Conservation (phyloP, 257 asterid species). For the Ehretia macrophylla region DNA sequence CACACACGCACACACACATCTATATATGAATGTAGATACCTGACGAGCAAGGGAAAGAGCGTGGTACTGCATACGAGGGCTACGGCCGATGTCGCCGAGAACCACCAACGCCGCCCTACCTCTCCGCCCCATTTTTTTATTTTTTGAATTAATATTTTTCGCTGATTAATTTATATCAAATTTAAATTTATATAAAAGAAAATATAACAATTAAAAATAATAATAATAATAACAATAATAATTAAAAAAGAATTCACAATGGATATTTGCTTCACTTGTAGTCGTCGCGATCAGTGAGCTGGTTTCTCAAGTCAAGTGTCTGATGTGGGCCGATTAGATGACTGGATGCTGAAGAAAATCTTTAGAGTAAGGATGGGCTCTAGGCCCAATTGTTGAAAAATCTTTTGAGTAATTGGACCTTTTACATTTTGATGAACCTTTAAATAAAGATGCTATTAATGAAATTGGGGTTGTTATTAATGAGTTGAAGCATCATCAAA, state of each 20-base stretch:
- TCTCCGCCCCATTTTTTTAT: constrained; percentile 32
- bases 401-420: too few species aligned
- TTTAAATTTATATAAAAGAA: too few species aligned
- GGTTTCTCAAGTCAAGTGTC: background rate
- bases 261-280: background rate
- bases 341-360: too few species aligned
- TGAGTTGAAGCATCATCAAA: too few species aligned
- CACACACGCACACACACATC: background rate
- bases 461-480: too few species aligned
- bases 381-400: too few species aligned
- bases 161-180: constrained; percentile 12
- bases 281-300: background rate
- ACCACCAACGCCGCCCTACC: constrained; percentile 89
- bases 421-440: too few species aligned
- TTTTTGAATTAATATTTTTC: constrained; percentile 6
- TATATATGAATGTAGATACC: too few species aligned
- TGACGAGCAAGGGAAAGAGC: constrained; percentile 92
- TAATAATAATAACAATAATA: too few species aligned
- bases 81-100: constrained; percentile 94
- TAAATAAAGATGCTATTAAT: too few species aligned
- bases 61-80: constrained; percentile 97
- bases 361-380: too few species aligned
- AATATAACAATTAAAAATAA: background rate
- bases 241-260: background rate
- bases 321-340: background rate